phyloP scores from a whole-genome alignment of 2,329 filamentous ascomycete genomes.

The Penicillium rolfsii region DNA sequence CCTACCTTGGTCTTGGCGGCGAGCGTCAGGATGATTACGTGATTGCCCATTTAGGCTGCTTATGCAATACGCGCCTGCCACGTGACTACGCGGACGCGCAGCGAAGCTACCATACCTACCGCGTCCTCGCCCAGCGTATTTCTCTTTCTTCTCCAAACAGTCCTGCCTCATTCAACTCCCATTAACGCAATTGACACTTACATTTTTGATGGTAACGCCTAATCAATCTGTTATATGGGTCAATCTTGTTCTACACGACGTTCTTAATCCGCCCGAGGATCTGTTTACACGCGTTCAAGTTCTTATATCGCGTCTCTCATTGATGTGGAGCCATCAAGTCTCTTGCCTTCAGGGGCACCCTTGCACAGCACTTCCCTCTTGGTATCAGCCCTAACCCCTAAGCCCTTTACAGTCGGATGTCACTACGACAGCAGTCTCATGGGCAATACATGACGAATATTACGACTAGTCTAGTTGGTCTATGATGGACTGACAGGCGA shows the following conservation, averaged over 20 bases:
- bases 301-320: conserved; percentile 9
- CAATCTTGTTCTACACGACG: conserved; percentile 8
- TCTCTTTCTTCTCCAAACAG: conserved; percentile 2
- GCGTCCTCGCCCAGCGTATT: not conserved
- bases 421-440: conserved; percentile 61
- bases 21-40: conserved; percentile 2
- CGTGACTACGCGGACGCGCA: conserved; percentile 22
- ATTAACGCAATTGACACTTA: conserved; percentile 10
- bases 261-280: conserved; percentile 22
- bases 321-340: conserved; percentile 37
- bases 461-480: conserved; percentile 63
- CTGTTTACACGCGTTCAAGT: conserved; percentile 21
- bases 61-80: conserved; percentile 12
- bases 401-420: conserved; percentile 68
- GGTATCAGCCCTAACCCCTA: conserved; percentile 87
- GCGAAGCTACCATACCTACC: conserved; percentile 2
- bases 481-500: conserved; percentile 38
- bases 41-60: not conserved
- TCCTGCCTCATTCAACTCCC: conserved; percentile 12
- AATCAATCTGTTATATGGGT: conserved; percentile 6
- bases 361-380: conserved; percentile 73
- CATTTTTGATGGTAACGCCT: conserved; percentile 7
- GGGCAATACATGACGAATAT: conserved; percentile 68
- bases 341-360: conserved; percentile 41
- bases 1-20: conserved; percentile 13